phyloP scores from a whole-genome alignment of 176 grass and related monocot genomes.

The Carex littledalei region DNA sequence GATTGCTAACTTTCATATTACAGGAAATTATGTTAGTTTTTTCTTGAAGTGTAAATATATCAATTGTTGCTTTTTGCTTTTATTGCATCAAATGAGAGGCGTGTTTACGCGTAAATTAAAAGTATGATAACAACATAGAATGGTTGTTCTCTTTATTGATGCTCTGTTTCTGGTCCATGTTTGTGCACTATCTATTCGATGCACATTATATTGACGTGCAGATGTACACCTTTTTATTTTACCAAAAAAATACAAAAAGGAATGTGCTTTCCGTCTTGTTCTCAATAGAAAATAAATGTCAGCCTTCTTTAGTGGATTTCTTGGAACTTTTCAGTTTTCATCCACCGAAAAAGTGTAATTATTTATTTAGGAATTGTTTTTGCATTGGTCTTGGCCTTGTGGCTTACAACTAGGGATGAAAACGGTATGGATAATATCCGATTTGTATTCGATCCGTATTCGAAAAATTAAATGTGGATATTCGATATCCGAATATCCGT shows the following conservation, averaged over 20 bases:
- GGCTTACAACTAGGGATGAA: background rate
- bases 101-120: background rate
- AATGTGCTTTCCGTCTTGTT: background rate
- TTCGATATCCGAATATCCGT: too few species aligned
- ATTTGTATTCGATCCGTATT: too few species aligned
- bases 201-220: background rate
- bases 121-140: background rate
- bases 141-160: background rate
- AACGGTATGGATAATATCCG: too few species aligned
- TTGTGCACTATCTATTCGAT: background rate
- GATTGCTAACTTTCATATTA: background rate
- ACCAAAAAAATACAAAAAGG: background rate
- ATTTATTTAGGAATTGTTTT: background rate
- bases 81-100: background rate
- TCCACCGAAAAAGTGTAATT: background rate
- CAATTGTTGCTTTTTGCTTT: background rate
- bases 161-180: background rate
- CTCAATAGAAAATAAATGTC: background rate
- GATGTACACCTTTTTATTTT: background rate
- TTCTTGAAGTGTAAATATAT: background rate
- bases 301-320: background rate
- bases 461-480: too few species aligned
- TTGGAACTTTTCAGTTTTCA: background rate
- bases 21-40: background rate
- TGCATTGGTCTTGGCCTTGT: background rate